Evolutionary conservation across 768 basidiomycete species (phyloP).

Genomic region (Lenzites betulinus): DNA sequence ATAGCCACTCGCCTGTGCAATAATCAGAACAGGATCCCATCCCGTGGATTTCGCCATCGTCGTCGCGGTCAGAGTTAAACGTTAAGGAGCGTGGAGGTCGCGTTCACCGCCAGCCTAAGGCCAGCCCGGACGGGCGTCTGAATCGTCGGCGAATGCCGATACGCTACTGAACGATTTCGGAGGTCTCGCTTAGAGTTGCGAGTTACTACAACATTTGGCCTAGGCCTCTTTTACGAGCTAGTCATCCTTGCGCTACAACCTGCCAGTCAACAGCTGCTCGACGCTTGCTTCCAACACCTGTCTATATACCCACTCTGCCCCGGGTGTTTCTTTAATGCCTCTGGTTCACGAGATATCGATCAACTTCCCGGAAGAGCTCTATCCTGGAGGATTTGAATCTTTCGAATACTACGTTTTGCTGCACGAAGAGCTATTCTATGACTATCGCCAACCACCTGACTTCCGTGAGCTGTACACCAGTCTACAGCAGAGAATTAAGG

Average conservation of each 20-base stretch:
- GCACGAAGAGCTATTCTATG: slow-evolving; percentile 4
- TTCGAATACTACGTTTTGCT: slow-evolving; percentile 7
- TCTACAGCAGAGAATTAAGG: background rate
- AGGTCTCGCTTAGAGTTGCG: too few species aligned
- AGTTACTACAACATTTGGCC: too few species aligned
- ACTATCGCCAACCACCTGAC: slow-evolving; percentile 1
- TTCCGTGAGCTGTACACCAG: background rate
- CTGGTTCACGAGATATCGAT: background rate
- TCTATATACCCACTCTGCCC: background rate
- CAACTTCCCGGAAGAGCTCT: background rate
- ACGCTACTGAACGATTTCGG: background rate
- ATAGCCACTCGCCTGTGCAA: slow-evolving; percentile 68
- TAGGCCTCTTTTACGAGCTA: too few species aligned
- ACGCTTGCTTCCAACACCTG: too few species aligned
- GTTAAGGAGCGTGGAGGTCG: background rate
- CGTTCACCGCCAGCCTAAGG: too few species aligned
- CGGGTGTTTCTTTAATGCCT: background rate
- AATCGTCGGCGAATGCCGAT: background rate
- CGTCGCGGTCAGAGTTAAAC: background rate
- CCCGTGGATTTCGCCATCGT: slow-evolving; percentile 47
- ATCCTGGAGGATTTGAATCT: background rate
- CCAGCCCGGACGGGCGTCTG: background rate
- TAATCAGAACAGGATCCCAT: slow-evolving; percentile 89
- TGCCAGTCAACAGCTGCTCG: too few species aligned
- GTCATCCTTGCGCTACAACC: too few species aligned